Conservation (phyloP, 331 rosid species). For the Pyracantha coccinea region DNA sequence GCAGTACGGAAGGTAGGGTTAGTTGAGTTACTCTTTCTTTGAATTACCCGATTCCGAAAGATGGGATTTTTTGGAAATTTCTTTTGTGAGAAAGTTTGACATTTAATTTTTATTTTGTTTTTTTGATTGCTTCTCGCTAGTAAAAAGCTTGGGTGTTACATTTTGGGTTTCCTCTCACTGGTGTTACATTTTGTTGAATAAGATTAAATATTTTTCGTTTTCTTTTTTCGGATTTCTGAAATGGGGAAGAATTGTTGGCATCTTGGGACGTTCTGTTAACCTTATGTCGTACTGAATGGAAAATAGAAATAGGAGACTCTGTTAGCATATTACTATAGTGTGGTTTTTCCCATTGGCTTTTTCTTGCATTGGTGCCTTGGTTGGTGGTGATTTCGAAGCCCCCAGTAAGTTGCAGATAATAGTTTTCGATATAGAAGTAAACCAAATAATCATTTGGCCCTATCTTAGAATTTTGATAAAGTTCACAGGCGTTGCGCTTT, state of each 20-base stretch:
- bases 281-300: background rate
- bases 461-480: background rate
- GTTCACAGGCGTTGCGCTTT: background rate
- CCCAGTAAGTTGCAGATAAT: background rate
- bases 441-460: background rate
- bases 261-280: background rate
- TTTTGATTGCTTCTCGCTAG: background rate
- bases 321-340: background rate
- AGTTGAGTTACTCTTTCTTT: conserved; percentile 13
- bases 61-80: background rate
- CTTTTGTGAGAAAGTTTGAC: background rate
- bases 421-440: background rate
- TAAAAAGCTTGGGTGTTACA: background rate
- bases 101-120: conserved; percentile 40
- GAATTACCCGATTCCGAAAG: background rate
- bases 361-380: background rate
- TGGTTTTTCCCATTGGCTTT: background rate
- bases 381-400: background rate
- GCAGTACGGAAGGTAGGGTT: background rate
- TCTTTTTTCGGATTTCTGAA: background rate
- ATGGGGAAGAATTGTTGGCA: background rate
- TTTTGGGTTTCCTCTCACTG: background rate
- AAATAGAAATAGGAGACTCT: background rate
- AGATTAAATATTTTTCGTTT: background rate
- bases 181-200: background rate